These are phyloP conservation scores for Suillus weaverae DNA, from an alignment of 768 basidiomycete genomes.

Conservation along the genomic window DNA sequence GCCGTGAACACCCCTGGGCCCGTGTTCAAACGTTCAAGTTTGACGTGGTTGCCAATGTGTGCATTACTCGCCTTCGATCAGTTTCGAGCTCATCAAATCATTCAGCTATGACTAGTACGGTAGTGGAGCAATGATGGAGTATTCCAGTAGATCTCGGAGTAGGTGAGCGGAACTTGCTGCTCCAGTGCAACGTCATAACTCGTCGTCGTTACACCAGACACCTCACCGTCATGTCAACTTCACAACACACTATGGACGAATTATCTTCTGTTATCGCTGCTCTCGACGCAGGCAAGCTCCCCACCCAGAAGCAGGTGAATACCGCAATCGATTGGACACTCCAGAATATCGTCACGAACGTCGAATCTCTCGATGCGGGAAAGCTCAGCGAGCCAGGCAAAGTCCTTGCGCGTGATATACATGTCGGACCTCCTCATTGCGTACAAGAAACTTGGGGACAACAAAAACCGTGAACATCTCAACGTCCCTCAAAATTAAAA, in stretches of 20 bases:
- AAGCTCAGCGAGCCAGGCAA: slow-evolving; percentile 58
- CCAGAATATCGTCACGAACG: slow-evolving; percentile 45
- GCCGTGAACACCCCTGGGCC: too few species aligned
- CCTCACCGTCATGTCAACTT: slow-evolving; percentile 61
- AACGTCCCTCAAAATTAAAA: background rate
- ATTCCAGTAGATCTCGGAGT: too few species aligned
- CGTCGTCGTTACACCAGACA: too few species aligned
- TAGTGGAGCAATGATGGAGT: too few species aligned
- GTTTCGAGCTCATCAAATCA: too few species aligned
- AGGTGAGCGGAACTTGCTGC: too few species aligned
- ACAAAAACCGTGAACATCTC: slow-evolving; percentile 54
- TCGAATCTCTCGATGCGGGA: slow-evolving; percentile 38
- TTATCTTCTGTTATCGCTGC: slow-evolving; percentile 63
- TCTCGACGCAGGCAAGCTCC: slow-evolving; percentile 69
- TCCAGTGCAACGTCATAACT: too few species aligned
- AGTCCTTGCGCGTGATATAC: slow-evolving; percentile 48
- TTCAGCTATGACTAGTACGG: too few species aligned
- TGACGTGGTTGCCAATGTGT: too few species aligned
- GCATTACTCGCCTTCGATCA: too few species aligned
- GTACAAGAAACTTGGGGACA: slow-evolving; percentile 51
- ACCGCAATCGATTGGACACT: slow-evolving; percentile 56
- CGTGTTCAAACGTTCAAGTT: too few species aligned
- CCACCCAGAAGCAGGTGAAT: slow-evolving; percentile 57
- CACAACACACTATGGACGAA: slow-evolving; percentile 65
- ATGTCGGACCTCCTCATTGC: slow-evolving; percentile 53